phyloP scores from a whole-genome alignment of 148 eudicot species.

The Polygonum aviculare region DNA sequence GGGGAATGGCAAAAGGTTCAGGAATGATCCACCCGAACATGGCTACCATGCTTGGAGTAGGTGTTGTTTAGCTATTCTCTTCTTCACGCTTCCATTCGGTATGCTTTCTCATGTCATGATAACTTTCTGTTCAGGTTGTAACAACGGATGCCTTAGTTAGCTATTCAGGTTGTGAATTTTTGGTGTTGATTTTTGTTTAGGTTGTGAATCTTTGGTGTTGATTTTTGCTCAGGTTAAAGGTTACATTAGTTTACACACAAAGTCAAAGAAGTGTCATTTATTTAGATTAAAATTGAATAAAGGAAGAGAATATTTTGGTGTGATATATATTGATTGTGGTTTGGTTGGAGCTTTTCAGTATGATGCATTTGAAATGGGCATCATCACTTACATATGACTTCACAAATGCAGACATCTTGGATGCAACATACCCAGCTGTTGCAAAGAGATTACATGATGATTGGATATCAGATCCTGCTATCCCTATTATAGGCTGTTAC shows the following conservation, averaged over 20 bases:
- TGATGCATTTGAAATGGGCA: conserved; percentile 91
- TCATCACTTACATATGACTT: conserved; percentile 92
- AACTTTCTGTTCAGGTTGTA: too few species aligned
- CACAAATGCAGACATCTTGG: conserved; percentile 92
- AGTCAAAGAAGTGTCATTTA: neutral
- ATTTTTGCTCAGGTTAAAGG: neutral
- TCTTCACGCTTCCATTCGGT: too few species aligned
- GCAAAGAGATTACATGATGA: conserved; percentile 34
- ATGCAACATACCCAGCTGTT: conserved; percentile 95
- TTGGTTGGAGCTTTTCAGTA: conserved; percentile 34
- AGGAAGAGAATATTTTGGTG: neutral
- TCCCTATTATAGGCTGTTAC: conserved; percentile 33
- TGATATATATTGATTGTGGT: neutral
- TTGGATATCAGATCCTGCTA: too few species aligned
- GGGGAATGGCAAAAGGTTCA: too few species aligned
- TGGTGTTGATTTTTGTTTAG: too few species aligned
- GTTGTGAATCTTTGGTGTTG: too few species aligned
- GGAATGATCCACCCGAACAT: too few species aligned
- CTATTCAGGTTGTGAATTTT: too few species aligned
- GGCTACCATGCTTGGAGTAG: too few species aligned
- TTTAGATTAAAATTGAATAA: neutral
- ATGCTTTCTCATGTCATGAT: too few species aligned
- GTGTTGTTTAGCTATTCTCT: too few species aligned
- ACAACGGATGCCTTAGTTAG: too few species aligned
- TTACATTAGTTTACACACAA: neutral